Conservation (phyloP, 2,329 filamentous ascomycete species). For the Penicillium italicum region DNA sequence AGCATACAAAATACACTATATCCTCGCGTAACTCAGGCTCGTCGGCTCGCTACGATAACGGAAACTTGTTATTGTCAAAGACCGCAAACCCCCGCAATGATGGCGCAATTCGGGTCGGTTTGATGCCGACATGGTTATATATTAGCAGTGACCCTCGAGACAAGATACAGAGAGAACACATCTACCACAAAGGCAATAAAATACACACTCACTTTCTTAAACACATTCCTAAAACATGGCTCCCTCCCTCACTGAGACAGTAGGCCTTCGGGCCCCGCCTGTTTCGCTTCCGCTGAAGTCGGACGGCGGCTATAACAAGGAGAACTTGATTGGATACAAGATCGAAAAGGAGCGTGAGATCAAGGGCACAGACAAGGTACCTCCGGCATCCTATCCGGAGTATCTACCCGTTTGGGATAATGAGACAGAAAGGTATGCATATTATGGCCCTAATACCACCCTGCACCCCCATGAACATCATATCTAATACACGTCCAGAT, state of each 20-base stretch:
- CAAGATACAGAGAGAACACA: not conserved
- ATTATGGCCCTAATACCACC: not conserved
- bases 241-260: conserved; percentile 33
- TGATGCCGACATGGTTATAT: conserved; percentile 11
- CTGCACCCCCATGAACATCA: not conserved
- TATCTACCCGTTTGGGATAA: conserved; percentile 71
- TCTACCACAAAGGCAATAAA: not conserved
- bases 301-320: conserved; percentile 36
- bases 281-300: conserved; percentile 25
- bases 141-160: not conserved
- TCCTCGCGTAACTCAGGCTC: not conserved
- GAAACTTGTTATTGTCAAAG: not conserved
- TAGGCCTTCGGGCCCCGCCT: conserved; percentile 27
- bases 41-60: not conserved
- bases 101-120: conserved; percentile 14
- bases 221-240: conserved; percentile 26
- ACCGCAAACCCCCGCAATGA: conserved; percentile 17
- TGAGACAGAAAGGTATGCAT: conserved; percentile 43
- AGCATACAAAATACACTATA: not conserved
- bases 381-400: conserved; percentile 62
- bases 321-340: conserved; percentile 34
- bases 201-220: not conserved
- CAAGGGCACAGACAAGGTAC: conserved; percentile 52
- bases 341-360: conserved; percentile 51
- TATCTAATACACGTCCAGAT: conserved; percentile 37